Conservation (phyloP, 2,329 filamentous ascomycete species). For the Epichloe sibirici region DNA sequence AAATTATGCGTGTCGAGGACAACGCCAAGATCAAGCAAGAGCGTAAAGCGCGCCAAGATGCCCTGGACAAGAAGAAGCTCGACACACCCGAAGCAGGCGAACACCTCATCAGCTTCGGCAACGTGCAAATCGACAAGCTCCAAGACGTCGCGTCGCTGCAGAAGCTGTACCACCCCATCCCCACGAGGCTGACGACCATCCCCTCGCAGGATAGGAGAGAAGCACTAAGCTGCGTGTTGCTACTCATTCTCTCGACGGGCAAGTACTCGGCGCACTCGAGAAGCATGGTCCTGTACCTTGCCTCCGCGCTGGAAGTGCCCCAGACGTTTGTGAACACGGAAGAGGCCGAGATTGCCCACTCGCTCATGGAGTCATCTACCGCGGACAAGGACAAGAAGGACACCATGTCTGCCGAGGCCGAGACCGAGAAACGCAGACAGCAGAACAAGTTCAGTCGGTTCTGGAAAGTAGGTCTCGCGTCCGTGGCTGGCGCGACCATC, state of each 20-base stretch:
- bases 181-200: conserved; percentile 43
- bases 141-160: conserved; percentile 34
- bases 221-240: conserved; percentile 55
- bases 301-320: conserved; percentile 53
- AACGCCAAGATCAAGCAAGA: conserved; percentile 34
- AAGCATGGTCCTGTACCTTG: conserved; percentile 52
- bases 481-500: conserved; percentile 74
- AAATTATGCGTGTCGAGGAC: conserved; percentile 46
- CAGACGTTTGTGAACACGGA: conserved; percentile 51
- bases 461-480: conserved; percentile 86
- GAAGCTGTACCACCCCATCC: conserved; percentile 39
- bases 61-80: conserved; percentile 24
- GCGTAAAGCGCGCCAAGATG: conserved; percentile 31
- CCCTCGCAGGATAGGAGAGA: conserved; percentile 46
- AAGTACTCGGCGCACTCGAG: conserved; percentile 66
- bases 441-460: conserved; percentile 58
- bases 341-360: conserved; percentile 64
- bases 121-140: conserved; percentile 19
- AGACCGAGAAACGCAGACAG: conserved; percentile 60
- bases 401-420: conserved; percentile 60
- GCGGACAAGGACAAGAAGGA: conserved; percentile 27
- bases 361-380: conserved; percentile 54
- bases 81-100: conserved; percentile 23
- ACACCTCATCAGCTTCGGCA: conserved; percentile 31
- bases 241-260: conserved; percentile 59